Base-by-base conservation (phyloP, 495 filamentous ascomycete genomes). In the Xylaria intraflava region DNA sequence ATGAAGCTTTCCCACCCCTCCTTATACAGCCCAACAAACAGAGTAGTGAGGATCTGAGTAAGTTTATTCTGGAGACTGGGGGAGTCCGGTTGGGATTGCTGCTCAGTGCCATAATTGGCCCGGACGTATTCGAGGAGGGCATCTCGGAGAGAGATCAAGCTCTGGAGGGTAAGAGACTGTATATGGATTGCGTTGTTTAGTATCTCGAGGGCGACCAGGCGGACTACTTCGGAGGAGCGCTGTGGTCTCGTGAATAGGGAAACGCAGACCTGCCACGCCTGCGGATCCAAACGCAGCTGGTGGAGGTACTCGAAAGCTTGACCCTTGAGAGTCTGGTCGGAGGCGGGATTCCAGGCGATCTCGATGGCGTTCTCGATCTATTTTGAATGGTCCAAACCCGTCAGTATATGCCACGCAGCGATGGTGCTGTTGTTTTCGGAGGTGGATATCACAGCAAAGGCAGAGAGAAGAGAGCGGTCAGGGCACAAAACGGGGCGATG, bases 331-430 rank as follows among this genome's bases (percentile, higher is more conserved):
- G 77, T 71, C 62, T 81, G 82, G 72, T 88, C 79, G 50, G 88
- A 82, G 55, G 75, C 67, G 58, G 88, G 84, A 69, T 92, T 83
- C 76, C 79, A 88, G 72, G 87, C 88, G 75, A 95, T 89, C 68
- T 93, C 80, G 73, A 96, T 91, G 69, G 90, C 90, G 70, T 86
- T 89, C 70, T 90, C 85, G 70, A 96, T 84, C 89, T 96, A 65
- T 47, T 52, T 22, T 23, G 9, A 38, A 49, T 0, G 24, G 12
- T 30, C 14, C 14, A 55, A 30, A 26, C 17, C 29, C 5, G 43
- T 31, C 10, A 36, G 35, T 12, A 38, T 3, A 30, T 23, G 42
- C 31, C 12, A 46, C 23, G 19, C 6, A 38, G 45, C 6, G 51
- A 53, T 22, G 36, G 42, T 29, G n/a, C 11, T 11, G 24, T 40